Percentiles rank a stretch among this genome's conserved stretches.
Conservation (phyloP, 345 rosid species). For the Lepidium africanum region DNA sequence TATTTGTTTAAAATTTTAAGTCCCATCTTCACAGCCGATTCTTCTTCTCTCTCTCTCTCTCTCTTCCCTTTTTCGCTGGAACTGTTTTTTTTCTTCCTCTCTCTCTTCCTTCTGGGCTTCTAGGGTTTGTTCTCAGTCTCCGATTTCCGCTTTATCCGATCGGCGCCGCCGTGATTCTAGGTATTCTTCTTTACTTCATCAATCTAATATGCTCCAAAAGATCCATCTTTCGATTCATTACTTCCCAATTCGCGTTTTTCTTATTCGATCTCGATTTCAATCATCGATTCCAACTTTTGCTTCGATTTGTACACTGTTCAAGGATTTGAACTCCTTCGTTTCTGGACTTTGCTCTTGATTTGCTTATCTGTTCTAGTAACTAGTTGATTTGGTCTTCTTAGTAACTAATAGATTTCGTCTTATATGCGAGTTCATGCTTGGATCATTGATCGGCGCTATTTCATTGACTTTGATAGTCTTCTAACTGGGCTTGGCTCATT, state of each 20-base stretch:
- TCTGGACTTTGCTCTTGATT: neutral
- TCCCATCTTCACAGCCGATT: slow-evolving; percentile 24
- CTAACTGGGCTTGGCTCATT: neutral
- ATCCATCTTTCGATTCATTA: neutral
- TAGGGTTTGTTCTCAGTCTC: slow-evolving; percentile 36
- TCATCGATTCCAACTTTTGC: neutral
- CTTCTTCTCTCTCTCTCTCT: slow-evolving; percentile 24
- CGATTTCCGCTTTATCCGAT: slow-evolving; percentile 25
- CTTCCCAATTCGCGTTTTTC: neutral
- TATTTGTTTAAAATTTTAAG: neutral
- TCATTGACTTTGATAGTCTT: neutral
- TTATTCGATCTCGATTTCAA: slow-evolving; percentile 12
- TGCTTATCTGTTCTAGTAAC: neutral
- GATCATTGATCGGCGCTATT: slow-evolving; percentile 9
- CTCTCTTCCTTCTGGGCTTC: neutral
- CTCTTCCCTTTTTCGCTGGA: slow-evolving; percentile 23
- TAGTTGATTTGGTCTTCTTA: neutral
- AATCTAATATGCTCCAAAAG: neutral
- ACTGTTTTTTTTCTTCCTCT: slow-evolving; percentile 13
- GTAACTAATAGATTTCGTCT: neutral
- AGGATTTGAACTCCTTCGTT: slow-evolving; percentile 12
- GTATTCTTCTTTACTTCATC: slow-evolving; percentile 17
- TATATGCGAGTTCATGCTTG: neutral
- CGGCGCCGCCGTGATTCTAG: slow-evolving; percentile 21
- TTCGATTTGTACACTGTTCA: neutral